phyloP scores from a whole-genome alignment of 495 filamentous ascomycete species.

The Hyaloscypha hepaticicola region DNA sequence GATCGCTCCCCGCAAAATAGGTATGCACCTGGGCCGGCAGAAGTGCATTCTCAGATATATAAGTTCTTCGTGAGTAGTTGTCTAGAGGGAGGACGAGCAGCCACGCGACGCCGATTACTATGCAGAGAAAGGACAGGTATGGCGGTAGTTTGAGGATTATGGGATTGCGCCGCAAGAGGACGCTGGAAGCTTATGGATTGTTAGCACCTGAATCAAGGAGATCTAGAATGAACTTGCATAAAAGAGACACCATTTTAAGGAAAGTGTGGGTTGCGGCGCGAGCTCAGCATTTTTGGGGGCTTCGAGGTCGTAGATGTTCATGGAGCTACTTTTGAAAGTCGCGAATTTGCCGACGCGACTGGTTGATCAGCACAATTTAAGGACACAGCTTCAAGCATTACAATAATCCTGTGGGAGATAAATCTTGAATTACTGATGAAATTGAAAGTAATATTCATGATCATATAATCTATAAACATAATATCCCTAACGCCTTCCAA shows the following conservation, averaged over 20 bases:
- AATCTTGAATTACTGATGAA: background rate
- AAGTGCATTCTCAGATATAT: constrained; percentile 97
- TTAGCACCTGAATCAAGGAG: background rate
- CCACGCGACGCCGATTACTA: constrained; percentile 87
- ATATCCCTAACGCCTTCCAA: constrained; percentile 8
- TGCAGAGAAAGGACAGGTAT: constrained; percentile 82
- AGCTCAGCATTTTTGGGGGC: constrained; percentile 11
- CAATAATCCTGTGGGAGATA: background rate
- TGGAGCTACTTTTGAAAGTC: constrained; percentile 1
- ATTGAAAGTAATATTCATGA: constrained; percentile 11
- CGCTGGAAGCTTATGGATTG: constrained; percentile 42
- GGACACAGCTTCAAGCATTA: background rate
- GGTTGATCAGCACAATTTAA: background rate
- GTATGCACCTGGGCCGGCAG: constrained; percentile 96
- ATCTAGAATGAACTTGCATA: constrained; percentile 20
- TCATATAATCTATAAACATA: constrained; percentile 11
- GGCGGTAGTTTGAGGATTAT: constrained; percentile 72
- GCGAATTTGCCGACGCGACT: constrained; percentile 22
- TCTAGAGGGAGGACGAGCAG: constrained; percentile 90
- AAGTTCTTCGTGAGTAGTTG: constrained; percentile 87
- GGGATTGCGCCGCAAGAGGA: constrained; percentile 62
- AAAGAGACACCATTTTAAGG: constrained; percentile 27
- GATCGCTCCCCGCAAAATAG: constrained; percentile 94
- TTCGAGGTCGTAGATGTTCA: constrained; percentile 1
- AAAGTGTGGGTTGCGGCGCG: background rate